Evolutionary conservation across 169 alveolate genomes (phyloP), one percentile per base, ranked within the genome.

Genomic region (Plasmodium malariae): DNA sequence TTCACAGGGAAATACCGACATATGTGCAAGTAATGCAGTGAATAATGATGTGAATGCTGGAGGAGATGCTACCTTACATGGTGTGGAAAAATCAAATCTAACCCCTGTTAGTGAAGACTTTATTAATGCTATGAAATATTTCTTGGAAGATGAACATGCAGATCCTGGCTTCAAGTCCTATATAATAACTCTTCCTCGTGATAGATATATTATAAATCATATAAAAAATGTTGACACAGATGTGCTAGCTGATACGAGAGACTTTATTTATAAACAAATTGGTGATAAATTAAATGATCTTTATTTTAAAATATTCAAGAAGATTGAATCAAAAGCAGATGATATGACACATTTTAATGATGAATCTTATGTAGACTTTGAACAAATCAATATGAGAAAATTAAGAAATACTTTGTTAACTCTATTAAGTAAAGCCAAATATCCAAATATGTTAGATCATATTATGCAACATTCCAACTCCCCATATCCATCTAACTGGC

Each of bases 321-420:
- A 48, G 4, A 9, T 59, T 14, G 74, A 70, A 28, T 17, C 69
- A 0, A 55, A 60, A 48, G 92, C 86, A 1, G 74, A 86, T 54
- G 92, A 86, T 51, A 69, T 86, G 73, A 86, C 87, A 3, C 87
- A 86, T 21, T 86, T 86, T 34, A 55, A 70, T 14, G 92, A 86
- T 28, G 92, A 86, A 68, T 86, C 92, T 40, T 71, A 69, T 43
- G 87, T 86, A 24, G 92, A 86, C 43, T 86, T 86, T 86, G 92
- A 86, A 12, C 92, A 86, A 70, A 26, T 86, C 17, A 86, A 86
- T 60, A 45, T 69, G 40, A 86, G 92, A 71, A 86, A 57, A 57
- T 70, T 86, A 32, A 86, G 87, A 54, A 86, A 71, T 37, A 69
- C 87, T 6, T 11, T 86, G 2, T 55, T 86, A 49, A 12, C 68